Evolutionary conservation across 257 asterid genomes (phyloP), one percentile per base, ranked within the genome.

Genomic region (Ligustrum vulgare): DNA sequence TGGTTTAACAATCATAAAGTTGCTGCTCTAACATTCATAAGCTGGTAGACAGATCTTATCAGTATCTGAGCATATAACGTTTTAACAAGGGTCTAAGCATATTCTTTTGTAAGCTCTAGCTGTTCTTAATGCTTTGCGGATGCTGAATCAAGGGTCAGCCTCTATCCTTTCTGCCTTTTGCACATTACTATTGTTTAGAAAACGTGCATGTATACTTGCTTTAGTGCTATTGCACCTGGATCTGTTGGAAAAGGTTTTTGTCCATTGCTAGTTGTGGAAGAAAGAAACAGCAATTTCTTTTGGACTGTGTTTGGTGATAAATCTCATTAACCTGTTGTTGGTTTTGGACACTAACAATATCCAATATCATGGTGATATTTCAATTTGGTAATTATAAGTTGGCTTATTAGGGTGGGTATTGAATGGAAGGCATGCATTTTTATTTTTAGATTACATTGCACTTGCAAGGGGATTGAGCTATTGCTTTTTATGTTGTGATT

Each of bases 1-100:
- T 33, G 81, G 47, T 63, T 51, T 63, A 16, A 60, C 20, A 22
- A 75, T 54, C 64, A 56, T 51, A 43, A 18, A 39, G 62, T 25
- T 70, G 78, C 25, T 13, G 63, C 23, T 28, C 31, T 28, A 28
- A 28, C 31, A 22, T 36, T 35, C 51, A 32, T 11, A 49, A 73
- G 73, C 41, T 20, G 77, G 76, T 67, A 36, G 67, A n/a, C 54
- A 67, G 12, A 80, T 31, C 23, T 73, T 69, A 33, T 72, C 20
- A 25, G 60, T 58, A 11, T 71, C 67, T 69, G 65, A 65, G 76
- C 63, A 36, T 39, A 43, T 28, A 28, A 28, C 37, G 81, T 60
- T 68, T 62, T 63, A 18, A 47, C 20, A 33, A 78, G 22, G 13
- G 12, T 34, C 13, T 23, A 20, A 43, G 67, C 56, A 71, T 41